These are phyloP conservation scores for Exophiala oligosperma DNA, from an alignment of 2,329 filamentous ascomycete species.

Conservation along the genomic window DNA sequence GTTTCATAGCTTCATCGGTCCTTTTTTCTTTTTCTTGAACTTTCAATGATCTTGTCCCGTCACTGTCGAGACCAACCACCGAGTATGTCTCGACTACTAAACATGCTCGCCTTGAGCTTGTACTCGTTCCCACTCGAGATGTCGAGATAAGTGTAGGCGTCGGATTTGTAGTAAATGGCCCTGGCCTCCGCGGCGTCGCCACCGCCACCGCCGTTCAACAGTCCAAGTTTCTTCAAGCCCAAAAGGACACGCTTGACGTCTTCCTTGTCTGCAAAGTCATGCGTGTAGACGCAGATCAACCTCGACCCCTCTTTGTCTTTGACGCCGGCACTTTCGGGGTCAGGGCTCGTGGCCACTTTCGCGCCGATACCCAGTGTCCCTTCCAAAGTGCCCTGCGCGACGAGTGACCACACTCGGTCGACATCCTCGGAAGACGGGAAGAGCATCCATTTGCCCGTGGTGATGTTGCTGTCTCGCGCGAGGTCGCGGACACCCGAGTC, in stretches of 20 bases:
- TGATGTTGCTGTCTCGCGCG: constrained; percentile 49
- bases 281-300: constrained; percentile 76
- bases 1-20: background rate
- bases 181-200: background rate
- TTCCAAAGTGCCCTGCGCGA: constrained; percentile 66
- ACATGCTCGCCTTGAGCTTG: constrained; percentile 57
- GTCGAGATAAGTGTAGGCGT: constrained; percentile 68
- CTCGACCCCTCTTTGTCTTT: constrained; percentile 33
- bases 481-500: constrained; percentile 59
- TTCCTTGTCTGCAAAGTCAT: constrained; percentile 66
- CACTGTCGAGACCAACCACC: constrained; percentile 24
- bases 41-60: background rate
- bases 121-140: constrained; percentile 63
- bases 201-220: constrained; percentile 48
- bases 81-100: constrained; percentile 41
- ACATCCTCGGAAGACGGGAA: constrained; percentile 60
- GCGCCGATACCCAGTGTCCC: constrained; percentile 70
- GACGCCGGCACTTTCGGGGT: background rate
- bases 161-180: constrained; percentile 76
- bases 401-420: constrained; percentile 63
- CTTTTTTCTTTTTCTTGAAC: too few relatives aligned
- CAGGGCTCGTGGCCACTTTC: constrained; percentile 65
- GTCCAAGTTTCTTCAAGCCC: constrained; percentile 61
- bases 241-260: constrained; percentile 70
- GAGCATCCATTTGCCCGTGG: constrained; percentile 67